Conservation (phyloP, 805 yeast species). For the Suhomyces xylopsoci region DNA sequence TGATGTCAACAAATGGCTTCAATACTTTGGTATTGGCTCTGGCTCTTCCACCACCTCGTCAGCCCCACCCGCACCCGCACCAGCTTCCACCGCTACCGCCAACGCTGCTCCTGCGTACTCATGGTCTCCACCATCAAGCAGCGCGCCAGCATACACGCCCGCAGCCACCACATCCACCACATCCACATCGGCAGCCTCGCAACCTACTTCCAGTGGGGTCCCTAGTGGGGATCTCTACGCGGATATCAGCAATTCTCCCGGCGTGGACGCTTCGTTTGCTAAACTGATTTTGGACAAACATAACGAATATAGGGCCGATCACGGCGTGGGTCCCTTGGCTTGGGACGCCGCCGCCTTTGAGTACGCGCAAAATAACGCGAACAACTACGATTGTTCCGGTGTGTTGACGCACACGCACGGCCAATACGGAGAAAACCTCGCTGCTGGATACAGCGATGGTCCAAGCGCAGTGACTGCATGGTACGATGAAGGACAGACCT, state of each 20-base stretch:
- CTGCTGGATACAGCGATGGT: conserved; percentile 32
- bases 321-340: conserved; percentile 26
- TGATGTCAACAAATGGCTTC: conserved; percentile 8
- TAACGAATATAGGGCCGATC: conserved; percentile 30
- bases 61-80: not conserved
- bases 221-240: conserved; percentile 8
- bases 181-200: conserved; percentile 2
- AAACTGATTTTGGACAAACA: conserved; percentile 30
- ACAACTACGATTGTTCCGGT: conserved; percentile 37
- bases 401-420: conserved; percentile 36
- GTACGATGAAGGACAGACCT: conserved; percentile 33
- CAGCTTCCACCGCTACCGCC: conserved; percentile 3
- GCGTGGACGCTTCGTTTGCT: conserved; percentile 27
- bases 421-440: conserved; percentile 37
- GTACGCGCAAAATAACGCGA: conserved; percentile 34
- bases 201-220: conserved; percentile 4
- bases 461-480: conserved; percentile 31
- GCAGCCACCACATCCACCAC: conserved; percentile 1
- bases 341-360: conserved; percentile 32
- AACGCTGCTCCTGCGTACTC: not conserved
- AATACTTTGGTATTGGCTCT: conserved; percentile 10
- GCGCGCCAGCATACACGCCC: not conserved
- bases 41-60: not conserved
- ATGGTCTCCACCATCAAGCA: not conserved
- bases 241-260: conserved; percentile 16